phyloP scores from a whole-genome alignment of 768 basidiomycete genomes.

The Tylopilus intermedius region DNA sequence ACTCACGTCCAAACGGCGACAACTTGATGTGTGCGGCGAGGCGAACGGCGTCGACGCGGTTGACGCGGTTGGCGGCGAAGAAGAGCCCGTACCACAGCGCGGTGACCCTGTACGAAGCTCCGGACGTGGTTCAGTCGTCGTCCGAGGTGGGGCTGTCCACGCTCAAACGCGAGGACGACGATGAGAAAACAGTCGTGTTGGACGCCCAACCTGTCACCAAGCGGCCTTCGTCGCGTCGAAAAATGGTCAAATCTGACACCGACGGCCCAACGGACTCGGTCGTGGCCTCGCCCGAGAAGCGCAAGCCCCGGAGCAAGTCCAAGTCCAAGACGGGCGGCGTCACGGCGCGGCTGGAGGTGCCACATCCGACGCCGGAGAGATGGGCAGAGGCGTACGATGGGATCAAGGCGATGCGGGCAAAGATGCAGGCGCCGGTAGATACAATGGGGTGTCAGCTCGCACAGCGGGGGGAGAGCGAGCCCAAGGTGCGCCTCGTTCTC shows the following conservation, averaged over 20 bases:
- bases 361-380: conserved; percentile 60
- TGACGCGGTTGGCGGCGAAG: conserved; percentile 34
- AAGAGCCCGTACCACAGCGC: conserved; percentile 41
- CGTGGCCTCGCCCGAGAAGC: conserved; percentile 13
- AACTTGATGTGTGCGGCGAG: conserved; percentile 1
- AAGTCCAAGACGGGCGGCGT: conserved; percentile 39
- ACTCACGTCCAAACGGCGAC: no score
- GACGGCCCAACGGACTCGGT: background rate
- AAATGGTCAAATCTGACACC: background rate
- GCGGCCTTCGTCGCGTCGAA: no score
- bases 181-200: no score
- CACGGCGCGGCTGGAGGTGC: conserved; percentile 46
- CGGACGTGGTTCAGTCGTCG: background rate
- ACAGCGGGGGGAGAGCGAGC: conserved; percentile 56
- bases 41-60: conserved; percentile 25
- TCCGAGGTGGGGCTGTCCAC: conserved; percentile 9
- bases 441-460: conserved; percentile 84
- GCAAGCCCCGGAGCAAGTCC: conserved; percentile 47
- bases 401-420: conserved; percentile 73
- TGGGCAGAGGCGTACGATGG: conserved; percentile 70
- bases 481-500: conserved; percentile 43
- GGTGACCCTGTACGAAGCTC: conserved; percentile 38
- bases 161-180: conserved; percentile 21
- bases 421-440: conserved; percentile 81
- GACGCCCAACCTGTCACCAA: no score